Conservation (phyloP, 352 stramenopile species). For the Phytophthora agathidicida region DNA sequence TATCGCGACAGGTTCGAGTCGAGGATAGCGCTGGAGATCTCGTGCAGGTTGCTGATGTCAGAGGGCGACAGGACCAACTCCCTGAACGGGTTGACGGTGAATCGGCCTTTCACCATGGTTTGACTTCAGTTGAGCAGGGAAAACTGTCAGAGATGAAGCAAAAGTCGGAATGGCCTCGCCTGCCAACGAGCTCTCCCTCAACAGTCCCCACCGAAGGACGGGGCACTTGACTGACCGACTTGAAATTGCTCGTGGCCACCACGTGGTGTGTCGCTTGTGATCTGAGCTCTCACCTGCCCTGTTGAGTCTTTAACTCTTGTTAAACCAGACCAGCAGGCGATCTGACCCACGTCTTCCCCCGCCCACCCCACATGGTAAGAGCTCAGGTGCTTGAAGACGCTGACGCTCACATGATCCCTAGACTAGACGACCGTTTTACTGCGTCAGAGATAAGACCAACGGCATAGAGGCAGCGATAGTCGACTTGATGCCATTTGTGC, state of each 20-base stretch:
- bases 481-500: too few relatives aligned
- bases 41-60: slow-evolving; percentile 33
- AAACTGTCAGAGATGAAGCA: slow-evolving; percentile 19
- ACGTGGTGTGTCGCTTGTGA: too few relatives aligned
- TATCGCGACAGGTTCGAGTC: slow-evolving; percentile 37
- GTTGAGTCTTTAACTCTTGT: slow-evolving; percentile 5
- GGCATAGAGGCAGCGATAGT: too few relatives aligned
- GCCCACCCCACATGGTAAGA: slow-evolving; percentile 2
- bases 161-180: slow-evolving; percentile 17
- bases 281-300: slow-evolving; percentile 6
- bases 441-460: slow-evolving; percentile 27
- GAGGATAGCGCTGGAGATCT: slow-evolving; percentile 32
- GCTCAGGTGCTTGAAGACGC: slow-evolving; percentile 23
- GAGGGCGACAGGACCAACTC: slow-evolving; percentile 26
- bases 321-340: slow-evolving; percentile 22
- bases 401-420: background rate
- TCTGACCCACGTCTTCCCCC: slow-evolving; percentile 18
- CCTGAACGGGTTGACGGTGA: slow-evolving; percentile 46
- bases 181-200: slow-evolving; percentile 1
- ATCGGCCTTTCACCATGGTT: slow-evolving; percentile 34
- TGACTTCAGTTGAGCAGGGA: background rate
- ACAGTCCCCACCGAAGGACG: too few relatives aligned
- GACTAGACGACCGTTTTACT: background rate
- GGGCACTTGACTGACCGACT: background rate
- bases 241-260: too few relatives aligned